Evolutionary conservation across 306 rosid species (phyloP).

Genomic region (Oxytropis ochrocephala): DNA sequence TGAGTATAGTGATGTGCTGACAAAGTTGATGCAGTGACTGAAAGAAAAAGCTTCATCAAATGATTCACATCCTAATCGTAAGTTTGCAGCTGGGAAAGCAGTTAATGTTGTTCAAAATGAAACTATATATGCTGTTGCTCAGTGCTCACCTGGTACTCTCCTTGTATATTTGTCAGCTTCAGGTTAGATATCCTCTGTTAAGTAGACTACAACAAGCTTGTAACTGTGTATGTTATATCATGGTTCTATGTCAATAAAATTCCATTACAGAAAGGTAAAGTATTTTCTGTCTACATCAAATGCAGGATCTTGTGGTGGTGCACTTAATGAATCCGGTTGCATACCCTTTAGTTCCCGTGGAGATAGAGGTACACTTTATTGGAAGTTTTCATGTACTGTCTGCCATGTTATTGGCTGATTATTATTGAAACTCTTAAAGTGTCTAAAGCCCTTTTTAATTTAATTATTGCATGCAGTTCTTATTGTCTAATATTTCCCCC

Average conservation of each 20-base stretch:
- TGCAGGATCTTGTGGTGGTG: conserved; percentile 42
- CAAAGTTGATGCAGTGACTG: not conserved
- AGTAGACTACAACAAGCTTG: not conserved
- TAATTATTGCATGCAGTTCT: not conserved
- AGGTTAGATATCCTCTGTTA: conserved; percentile 43
- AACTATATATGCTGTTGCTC: conserved; percentile 22
- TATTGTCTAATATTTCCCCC: not conserved
- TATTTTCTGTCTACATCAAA: conserved; percentile 28
- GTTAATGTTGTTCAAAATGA: not conserved
- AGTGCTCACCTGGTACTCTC: conserved; percentile 63
- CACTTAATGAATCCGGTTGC: conserved; percentile 40
- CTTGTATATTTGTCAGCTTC: conserved; percentile 88
- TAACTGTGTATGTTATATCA: not conserved
- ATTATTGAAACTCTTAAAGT: not conserved
- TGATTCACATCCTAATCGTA: not conserved
- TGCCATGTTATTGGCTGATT: not conserved
- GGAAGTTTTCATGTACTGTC: conserved; percentile 7
- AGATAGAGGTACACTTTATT: conserved; percentile 54
- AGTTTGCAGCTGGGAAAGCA: conserved; percentile 12
- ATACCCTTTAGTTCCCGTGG: conserved; percentile 61
- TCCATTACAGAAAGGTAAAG: conserved; percentile 32
- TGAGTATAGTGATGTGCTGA: not conserved
- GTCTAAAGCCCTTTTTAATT: not conserved
- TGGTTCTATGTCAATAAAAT: not conserved
- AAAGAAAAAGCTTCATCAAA: not conserved